Evolutionary conservation across 257 asterid species (phyloP).

Genomic region (Penstemon newberryi): DNA sequence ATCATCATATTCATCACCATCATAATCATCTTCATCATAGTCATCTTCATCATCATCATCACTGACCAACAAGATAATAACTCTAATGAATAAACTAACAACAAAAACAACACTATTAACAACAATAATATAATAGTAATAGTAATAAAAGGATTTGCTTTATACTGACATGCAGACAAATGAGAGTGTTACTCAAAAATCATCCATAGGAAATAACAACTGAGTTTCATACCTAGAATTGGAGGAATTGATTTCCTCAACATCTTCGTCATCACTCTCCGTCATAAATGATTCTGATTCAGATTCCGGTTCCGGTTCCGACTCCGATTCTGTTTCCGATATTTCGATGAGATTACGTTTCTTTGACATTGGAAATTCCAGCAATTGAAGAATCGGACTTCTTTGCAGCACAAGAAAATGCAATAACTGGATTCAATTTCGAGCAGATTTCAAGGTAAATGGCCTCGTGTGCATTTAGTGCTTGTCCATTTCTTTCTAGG

Average conservation of each 20-base stretch:
- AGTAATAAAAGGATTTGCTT: neutral
- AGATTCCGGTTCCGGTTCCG: neutral
- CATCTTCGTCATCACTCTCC: constrained; percentile 4
- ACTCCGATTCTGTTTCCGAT: neutral
- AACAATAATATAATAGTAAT: neutral
- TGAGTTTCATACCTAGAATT: neutral
- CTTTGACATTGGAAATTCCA: neutral
- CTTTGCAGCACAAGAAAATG: no score
- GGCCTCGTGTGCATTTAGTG: no score
- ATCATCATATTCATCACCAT: constrained; percentile 10
- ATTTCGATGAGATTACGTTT: constrained; percentile 11
- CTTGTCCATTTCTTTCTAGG: no score
- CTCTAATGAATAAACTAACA: neutral
- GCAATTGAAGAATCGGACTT: no score
- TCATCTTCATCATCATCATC: constrained; percentile 15
- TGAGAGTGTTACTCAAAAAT: no score
- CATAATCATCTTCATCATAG: constrained; percentile 13
- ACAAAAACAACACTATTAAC: neutral
- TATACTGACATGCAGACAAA: no score
- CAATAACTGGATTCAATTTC: no score
- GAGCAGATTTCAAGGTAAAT: no score
- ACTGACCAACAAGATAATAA: neutral
- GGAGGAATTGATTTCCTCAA: neutral
- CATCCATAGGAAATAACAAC: neutral
- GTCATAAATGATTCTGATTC: constrained; percentile 10